Evolutionary conservation across 805 yeast genomes (phyloP).

Genomic region (Hanseniaspora lindneri): DNA sequence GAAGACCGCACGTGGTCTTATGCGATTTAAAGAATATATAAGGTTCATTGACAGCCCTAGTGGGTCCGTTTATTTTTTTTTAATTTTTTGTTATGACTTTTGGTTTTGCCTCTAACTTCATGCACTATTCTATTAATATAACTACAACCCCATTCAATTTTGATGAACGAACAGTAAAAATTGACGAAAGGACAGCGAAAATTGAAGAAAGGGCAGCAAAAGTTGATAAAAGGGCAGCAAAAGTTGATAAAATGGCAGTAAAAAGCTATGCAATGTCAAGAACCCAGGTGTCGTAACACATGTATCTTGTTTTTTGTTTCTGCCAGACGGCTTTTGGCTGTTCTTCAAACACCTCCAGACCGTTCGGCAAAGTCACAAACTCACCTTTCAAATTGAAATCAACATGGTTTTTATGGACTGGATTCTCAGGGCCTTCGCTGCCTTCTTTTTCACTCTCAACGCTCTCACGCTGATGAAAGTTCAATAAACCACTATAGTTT

Average conservation of each 20-base stretch:
- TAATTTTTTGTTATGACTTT: too few relatives aligned
- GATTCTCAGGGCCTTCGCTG: background rate
- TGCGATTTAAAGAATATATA: too few relatives aligned
- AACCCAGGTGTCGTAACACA: conserved; percentile 14
- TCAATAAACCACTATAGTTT: conserved; percentile 5
- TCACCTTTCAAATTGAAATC: background rate
- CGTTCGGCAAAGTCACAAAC: conserved; percentile 3
- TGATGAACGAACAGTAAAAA: too few relatives aligned
- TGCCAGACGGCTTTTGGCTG: background rate
- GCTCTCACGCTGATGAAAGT: background rate
- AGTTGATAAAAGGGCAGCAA: too few relatives aligned
- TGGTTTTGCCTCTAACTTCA: too few relatives aligned
- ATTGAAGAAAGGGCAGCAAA: too few relatives aligned
- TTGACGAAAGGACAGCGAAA: too few relatives aligned
- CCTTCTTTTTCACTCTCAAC: background rate
- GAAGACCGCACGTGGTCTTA: too few relatives aligned
- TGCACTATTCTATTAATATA: too few relatives aligned
- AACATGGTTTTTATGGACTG: background rate
- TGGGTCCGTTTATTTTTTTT: too few relatives aligned
- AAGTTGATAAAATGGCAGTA: background rate
- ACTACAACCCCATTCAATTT: too few relatives aligned
- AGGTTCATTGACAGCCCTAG: too few relatives aligned
- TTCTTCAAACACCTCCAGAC: conserved; percentile 8
- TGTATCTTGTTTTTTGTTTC: conserved; percentile 1
- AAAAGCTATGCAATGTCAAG: background rate